Evolutionary conservation across 140 eudicot genomes (phyloP), one percentile per base, ranked within the genome.

Genomic region (Bidens hawaiensis): DNA sequence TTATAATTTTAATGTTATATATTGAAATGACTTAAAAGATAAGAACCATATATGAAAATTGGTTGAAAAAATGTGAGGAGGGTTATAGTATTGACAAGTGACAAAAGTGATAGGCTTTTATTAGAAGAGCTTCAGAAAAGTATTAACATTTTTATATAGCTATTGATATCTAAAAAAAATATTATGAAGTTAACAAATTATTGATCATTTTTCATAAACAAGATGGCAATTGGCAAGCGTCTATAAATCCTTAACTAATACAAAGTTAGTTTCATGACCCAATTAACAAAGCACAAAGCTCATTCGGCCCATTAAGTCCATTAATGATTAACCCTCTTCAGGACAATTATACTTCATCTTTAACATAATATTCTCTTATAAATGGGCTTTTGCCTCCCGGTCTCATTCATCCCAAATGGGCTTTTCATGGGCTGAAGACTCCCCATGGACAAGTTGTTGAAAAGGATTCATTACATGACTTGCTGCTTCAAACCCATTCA

Each of bases 381-480:
- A 60, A 48, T 50, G 19, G 42, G 33, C 19, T 24, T 5, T 61
- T 16, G 33, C 25, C 19, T 18, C 12, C 16, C 1, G 0, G 4
- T 78, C n/a, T n/a, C 61, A 83, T 51, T 76, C 78, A 12, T 79
- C 85, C 89, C 85, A 88, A 33, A 74, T 56, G 57, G 84, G 77
- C 66, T 84, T 87, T 60, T 79, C 94, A 52, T 68, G 41, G 27
- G 65, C 64, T 22, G 69, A 49, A 42, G 76, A 56, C 45, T 73
- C 84, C 17, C 76, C 81, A 70, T 77, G 74, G 6, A 69, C 45
- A 31, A 76, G 64, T 41, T 85, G 85, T 25, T 74, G 82, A 56
- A 82, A 80, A 62, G 81, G 85, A 58, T 79, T 73, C 85, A 82
- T 81, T 25, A 62, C 70, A 28, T 84, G 94, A 46, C 48, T 65